phyloP scores from a whole-genome alignment of 768 basidiomycete species.

The Tricholomella constricta region DNA sequence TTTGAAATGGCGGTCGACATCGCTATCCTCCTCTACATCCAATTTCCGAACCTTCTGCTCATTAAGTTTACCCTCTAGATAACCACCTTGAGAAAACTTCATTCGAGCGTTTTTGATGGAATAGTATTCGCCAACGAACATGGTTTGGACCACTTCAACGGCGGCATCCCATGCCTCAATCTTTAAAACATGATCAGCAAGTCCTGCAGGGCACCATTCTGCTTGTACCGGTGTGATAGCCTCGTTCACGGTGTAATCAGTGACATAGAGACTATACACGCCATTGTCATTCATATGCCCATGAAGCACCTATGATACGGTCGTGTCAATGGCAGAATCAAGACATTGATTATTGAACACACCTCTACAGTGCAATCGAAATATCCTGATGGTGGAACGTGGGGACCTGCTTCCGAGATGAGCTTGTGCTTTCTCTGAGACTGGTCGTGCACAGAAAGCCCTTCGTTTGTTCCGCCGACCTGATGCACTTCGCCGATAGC shows the following conservation, averaged over 20 bases:
- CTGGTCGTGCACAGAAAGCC: slow-evolving; percentile 9
- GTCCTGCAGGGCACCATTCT: slow-evolving; percentile 47
- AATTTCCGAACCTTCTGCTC: slow-evolving; percentile 47
- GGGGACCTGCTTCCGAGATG: slow-evolving; percentile 51
- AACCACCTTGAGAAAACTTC: slow-evolving; percentile 36
- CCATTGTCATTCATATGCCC: slow-evolving; percentile 38
- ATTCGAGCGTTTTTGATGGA: slow-evolving; percentile 55
- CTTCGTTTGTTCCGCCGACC: slow-evolving; percentile 15
- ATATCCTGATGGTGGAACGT: slow-evolving; percentile 46
- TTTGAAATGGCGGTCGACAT: slow-evolving; percentile 38
- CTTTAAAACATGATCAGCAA: slow-evolving; percentile 49
- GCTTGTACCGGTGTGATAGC: slow-evolving; percentile 33
- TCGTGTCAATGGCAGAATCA: not conserved
- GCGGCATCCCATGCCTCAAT: slow-evolving; percentile 65
- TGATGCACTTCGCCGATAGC: slow-evolving; percentile 17
- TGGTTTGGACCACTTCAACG: slow-evolving; percentile 36
- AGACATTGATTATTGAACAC: slow-evolving; percentile 7
- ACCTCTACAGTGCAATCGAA: slow-evolving; percentile 71
- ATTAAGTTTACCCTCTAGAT: slow-evolving; percentile 55
- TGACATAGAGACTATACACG: slow-evolving; percentile 56
- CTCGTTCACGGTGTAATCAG: slow-evolving; percentile 60
- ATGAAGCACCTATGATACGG: slow-evolving; percentile 45
- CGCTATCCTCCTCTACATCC: slow-evolving; percentile 37
- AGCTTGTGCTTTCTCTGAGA: slow-evolving; percentile 42
- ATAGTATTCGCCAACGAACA: slow-evolving; percentile 55